These are phyloP conservation scores for Colletotrichum zoysiae DNA, from an alignment of 2,329 filamentous ascomycete species.

Conservation along the genomic window DNA sequence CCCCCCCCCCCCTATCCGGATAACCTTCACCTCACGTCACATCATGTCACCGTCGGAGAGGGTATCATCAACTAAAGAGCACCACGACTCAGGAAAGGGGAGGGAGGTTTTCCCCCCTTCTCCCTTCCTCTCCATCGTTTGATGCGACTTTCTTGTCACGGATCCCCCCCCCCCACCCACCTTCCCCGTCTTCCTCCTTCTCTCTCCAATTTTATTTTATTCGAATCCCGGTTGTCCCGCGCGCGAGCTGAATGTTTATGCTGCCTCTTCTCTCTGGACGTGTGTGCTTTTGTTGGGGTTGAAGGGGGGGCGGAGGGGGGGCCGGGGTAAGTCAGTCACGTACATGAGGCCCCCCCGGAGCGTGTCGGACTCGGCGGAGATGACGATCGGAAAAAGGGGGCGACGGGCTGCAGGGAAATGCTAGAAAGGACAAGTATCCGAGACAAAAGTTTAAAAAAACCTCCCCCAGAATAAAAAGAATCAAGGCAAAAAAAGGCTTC, in stretches of 20 bases:
- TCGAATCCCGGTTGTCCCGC: not conserved
- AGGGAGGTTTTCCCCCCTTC: not conserved
- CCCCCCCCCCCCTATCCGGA: not conserved
- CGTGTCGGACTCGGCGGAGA: not conserved
- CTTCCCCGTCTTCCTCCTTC: too few relatives aligned
- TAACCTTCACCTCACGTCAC: not conserved
- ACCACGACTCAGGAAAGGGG: not conserved
- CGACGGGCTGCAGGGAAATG: not conserved
- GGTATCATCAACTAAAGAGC: not conserved
- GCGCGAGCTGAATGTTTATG: not conserved
- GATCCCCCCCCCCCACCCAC: too few relatives aligned
- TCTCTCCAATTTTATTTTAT: too few relatives aligned
- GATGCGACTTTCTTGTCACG: not conserved
- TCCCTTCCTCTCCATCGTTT: not conserved
- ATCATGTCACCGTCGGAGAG: not conserved
- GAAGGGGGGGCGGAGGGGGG: too few relatives aligned
- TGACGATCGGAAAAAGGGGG: not conserved
- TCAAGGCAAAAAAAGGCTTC: not conserved
- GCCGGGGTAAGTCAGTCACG: not conserved
- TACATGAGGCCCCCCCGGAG: not conserved
- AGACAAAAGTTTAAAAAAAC: not conserved
- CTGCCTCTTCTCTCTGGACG: not conserved
- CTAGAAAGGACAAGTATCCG: not conserved
- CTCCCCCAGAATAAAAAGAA: too few relatives aligned
- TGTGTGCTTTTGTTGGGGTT: not conserved